These are phyloP conservation scores for Boletus tomentosulus DNA, from an alignment of 768 basidiomycete genomes.

Conservation along the genomic window DNA sequence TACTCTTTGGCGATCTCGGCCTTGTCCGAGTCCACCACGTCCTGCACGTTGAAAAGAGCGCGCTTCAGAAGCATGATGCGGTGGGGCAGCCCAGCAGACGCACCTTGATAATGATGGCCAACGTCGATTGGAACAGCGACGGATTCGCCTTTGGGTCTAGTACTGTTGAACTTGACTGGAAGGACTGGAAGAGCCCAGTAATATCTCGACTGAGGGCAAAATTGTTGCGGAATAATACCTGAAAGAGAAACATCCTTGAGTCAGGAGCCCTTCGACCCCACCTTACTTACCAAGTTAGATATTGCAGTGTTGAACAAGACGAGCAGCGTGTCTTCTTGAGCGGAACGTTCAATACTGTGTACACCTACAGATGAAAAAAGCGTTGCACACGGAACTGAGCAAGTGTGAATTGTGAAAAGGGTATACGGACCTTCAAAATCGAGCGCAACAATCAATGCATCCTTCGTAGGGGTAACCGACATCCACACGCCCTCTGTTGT, in stretches of 20 bases:
- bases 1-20: conserved; percentile 56
- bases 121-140: conserved; percentile 51
- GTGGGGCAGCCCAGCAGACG: neutral
- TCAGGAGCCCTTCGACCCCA: neutral
- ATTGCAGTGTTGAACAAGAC: conserved; percentile 64
- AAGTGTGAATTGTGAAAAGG: neutral
- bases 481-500: conserved; percentile 68
- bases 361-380: conserved; percentile 36
- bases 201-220: conserved; percentile 60
- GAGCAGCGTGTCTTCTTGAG: conserved; percentile 59
- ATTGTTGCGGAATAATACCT: conserved; percentile 66
- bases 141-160: conserved; percentile 58
- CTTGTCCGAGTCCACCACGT: conserved; percentile 60
- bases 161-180: conserved; percentile 55
- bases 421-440: conserved; percentile 53
- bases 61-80: neutral
- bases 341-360: conserved; percentile 58
- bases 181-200: conserved; percentile 56
- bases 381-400: neutral
- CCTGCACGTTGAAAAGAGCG: conserved; percentile 33
- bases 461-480: conserved; percentile 58
- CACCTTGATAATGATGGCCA: conserved; percentile 64
- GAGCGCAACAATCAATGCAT: conserved; percentile 51
- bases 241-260: neutral
- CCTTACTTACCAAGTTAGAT: conserved; percentile 54